Evolutionary conservation across 805 yeast genomes (phyloP), one percentile per base, ranked within the genome.

Genomic region (Sugiyamaella americana): DNA sequence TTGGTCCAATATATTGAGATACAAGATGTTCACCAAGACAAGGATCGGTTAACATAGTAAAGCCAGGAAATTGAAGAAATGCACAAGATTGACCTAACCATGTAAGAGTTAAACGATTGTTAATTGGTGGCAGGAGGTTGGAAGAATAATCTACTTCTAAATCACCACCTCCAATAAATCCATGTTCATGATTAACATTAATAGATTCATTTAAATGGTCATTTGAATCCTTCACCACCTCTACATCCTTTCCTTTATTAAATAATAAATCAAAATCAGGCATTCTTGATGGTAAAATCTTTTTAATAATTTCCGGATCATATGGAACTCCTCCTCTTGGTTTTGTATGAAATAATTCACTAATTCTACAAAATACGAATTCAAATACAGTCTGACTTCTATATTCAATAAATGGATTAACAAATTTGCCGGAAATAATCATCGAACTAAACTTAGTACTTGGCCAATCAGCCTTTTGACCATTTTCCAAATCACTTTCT

Each of bases 71-170:
- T 57, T 85, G 87, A 3, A 88, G 69, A 44, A 78, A 74, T 2
- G 89, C 76, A 63, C 96, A 88, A 48, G 93, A 83, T 62, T 91
- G 98, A 3, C 98, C 98, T 37, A 91, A 64, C 98, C 98, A 91
- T 0, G 96, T 87, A 58, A 83, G 76, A 1, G 84, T 71, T 55
- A 85, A 51, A 54, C 83, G 72, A 24, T 17, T 44, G 19, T 37
- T 49, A 36, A 36, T 46, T 30, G 21, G 45, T 16, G 43, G 60
- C 8, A 38, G 57, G 24, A 5, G 24, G 17, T 13, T 21, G 10
- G 17, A 10, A 26, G 11, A 8, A 26, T 13, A 8, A 13, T 26
- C 32, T 8, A 26, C 32, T 26, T 26, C 32, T 13, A 26, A 26
- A 26, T 26, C 32, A 26, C 32, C 32, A 8, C 32, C 32, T 26